These are phyloP conservation scores for Debaryomyces coudertii DNA, from an alignment of 1,139 yeast genomes.

Conservation along the genomic window DNA sequence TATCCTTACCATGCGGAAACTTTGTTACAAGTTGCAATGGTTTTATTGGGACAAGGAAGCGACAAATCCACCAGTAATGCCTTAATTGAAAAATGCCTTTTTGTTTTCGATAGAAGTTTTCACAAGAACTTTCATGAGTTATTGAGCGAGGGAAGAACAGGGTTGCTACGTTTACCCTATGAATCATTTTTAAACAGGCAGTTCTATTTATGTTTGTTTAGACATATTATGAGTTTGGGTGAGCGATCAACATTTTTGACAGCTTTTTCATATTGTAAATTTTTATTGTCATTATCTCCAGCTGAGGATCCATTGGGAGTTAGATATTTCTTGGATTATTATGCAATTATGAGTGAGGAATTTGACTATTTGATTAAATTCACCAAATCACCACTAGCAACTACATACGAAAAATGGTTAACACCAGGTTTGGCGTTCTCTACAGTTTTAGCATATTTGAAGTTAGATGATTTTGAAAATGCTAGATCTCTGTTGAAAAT, in stretches of 20 bases:
- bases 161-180: constrained; percentile 72
- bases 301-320: constrained; percentile 86
- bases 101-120: constrained; percentile 70
- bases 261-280: constrained; percentile 74
- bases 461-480: constrained; percentile 36
- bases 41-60: constrained; percentile 76
- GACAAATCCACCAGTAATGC: constrained; percentile 69
- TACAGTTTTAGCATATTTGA: constrained; percentile 59
- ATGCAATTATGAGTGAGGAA: constrained; percentile 70
- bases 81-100: constrained; percentile 72
- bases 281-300: constrained; percentile 70
- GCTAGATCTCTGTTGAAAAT: constrained; percentile 51
- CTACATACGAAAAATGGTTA: constrained; percentile 65
- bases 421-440: constrained; percentile 79
- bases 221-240: constrained; percentile 70
- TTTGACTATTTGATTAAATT: constrained; percentile 62
- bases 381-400: constrained; percentile 55
- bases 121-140: constrained; percentile 45
- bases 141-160: constrained; percentile 55
- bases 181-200: constrained; percentile 76
- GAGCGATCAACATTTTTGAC: constrained; percentile 79
- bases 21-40: constrained; percentile 77
- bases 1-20: constrained; percentile 80
- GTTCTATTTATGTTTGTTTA: constrained; percentile 71
- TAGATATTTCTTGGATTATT: constrained; percentile 79